These are phyloP conservation scores for Phytophthora cryptogea DNA, from an alignment of 352 stramenopile genomes.

Conservation along the genomic window DNA sequence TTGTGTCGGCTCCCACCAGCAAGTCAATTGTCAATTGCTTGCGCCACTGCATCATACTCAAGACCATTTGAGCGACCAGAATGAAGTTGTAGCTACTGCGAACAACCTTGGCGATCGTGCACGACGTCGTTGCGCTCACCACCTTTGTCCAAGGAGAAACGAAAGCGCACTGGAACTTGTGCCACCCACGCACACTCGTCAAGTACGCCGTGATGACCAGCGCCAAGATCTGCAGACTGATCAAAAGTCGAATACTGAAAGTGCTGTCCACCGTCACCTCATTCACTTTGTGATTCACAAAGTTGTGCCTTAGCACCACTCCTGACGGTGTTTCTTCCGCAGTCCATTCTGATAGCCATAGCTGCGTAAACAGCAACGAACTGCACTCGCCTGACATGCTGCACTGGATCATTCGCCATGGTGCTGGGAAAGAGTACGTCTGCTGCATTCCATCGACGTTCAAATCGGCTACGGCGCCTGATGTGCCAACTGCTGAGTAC, in stretches of 20 bases:
- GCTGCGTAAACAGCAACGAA: slow-evolving; percentile 42
- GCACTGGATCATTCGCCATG: slow-evolving; percentile 50
- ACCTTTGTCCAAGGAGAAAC: slow-evolving; percentile 32
- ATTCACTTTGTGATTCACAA: slow-evolving; percentile 47
- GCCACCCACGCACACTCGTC: slow-evolving; percentile 38
- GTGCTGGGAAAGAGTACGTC: slow-evolving; percentile 36
- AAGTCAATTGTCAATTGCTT: slow-evolving; percentile 45
- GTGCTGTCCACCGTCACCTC: slow-evolving; percentile 46
- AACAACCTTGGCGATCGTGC: slow-evolving; percentile 42
- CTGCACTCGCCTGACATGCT: slow-evolving; percentile 42
- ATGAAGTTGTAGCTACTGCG: slow-evolving; percentile 50
- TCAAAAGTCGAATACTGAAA: slow-evolving; percentile 36
- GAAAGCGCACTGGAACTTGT: slow-evolving; percentile 21
- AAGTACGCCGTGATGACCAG: slow-evolving; percentile 39
- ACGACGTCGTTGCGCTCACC: slow-evolving; percentile 35
- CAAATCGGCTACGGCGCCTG: slow-evolving; percentile 30
- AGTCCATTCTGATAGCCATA: slow-evolving; percentile 45
- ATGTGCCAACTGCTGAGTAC: slow-evolving; percentile 37
- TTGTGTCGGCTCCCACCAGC: slow-evolving; percentile 36
- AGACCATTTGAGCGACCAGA: slow-evolving; percentile 37
- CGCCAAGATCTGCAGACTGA: slow-evolving; percentile 39
- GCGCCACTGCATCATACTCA: slow-evolving; percentile 41
- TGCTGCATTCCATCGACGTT: slow-evolving; percentile 21
- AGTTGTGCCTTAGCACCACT: slow-evolving; percentile 40
- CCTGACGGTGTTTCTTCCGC: slow-evolving; percentile 11